These are phyloP conservation scores for Fusarium protoensiforme DNA, from an alignment of 2,329 filamentous ascomycete genomes.

Conservation along the genomic window DNA sequence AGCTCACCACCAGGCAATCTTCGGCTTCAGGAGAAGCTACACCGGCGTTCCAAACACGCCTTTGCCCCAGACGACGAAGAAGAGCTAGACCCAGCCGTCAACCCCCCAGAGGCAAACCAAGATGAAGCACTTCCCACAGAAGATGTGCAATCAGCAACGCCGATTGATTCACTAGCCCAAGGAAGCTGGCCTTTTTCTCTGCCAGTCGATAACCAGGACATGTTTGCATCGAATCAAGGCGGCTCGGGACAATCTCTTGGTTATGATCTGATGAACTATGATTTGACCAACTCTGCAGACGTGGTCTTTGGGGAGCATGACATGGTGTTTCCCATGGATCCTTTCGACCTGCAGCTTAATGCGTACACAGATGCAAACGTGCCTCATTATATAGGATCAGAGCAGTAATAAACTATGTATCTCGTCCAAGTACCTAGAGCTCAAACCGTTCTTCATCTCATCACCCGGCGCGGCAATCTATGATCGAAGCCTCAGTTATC, in stretches of 20 bases:
- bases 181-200: constrained; percentile 20
- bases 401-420: background rate
- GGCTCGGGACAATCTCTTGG: background rate
- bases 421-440: background rate
- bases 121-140: background rate
- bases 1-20: background rate
- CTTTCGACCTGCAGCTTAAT: constrained; percentile 30
- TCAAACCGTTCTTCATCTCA: background rate
- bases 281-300: constrained; percentile 2
- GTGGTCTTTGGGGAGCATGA: constrained; percentile 20
- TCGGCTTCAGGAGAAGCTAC: constrained; percentile 12
- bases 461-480: background rate
- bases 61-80: constrained; percentile 30
- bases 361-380: constrained; percentile 21
- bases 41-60: constrained; percentile 34
- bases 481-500: background rate
- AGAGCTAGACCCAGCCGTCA: constrained; percentile 7
- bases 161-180: background rate
- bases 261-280: constrained; percentile 6
- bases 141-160: rapidly evolving
- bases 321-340: constrained; percentile 17
- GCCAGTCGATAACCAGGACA: background rate
- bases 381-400: background rate
- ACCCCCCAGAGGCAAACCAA: background rate
- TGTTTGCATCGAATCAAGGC: background rate